These are phyloP conservation scores for Phytophthora fragariaefolia DNA, from an alignment of 352 stramenopile genomes.

Conservation along the genomic window DNA sequence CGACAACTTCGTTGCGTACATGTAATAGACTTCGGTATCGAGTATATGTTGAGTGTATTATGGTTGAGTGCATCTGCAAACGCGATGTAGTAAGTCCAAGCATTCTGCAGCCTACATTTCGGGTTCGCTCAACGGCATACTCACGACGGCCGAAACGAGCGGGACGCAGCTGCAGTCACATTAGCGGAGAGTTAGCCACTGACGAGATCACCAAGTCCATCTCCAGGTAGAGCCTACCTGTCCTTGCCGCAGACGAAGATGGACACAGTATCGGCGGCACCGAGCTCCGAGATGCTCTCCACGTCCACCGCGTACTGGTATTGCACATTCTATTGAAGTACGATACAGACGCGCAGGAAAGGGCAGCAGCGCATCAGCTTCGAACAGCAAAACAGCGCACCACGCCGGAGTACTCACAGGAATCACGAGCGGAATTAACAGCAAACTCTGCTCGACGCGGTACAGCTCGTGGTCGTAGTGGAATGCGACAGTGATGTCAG, in stretches of 20 bases:
- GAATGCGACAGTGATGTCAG: slow-evolving; percentile 70
- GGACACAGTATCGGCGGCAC: slow-evolving; percentile 76
- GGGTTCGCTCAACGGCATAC: slow-evolving; percentile 82
- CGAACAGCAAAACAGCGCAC: slow-evolving; percentile 10
- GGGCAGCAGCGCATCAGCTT: slow-evolving; percentile 4
- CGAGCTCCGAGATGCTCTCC: slow-evolving; percentile 70
- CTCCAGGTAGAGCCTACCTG: slow-evolving; percentile 42
- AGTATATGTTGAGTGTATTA: too few species aligned
- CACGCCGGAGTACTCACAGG: slow-evolving; percentile 47
- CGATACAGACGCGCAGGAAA: neutral
- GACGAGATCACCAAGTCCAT: neutral
- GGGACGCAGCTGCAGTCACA: slow-evolving; percentile 65
- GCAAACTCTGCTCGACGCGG: slow-evolving; percentile 65
- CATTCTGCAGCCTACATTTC: slow-evolving; percentile 51
- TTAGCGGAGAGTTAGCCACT: neutral
- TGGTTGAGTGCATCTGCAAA: too few species aligned
- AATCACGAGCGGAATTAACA: slow-evolving; percentile 73
- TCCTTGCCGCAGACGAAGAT: slow-evolving; percentile 88
- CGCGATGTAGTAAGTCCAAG: too few species aligned
- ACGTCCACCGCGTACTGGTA: slow-evolving; percentile 78
- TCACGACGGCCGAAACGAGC: slow-evolving; percentile 81
- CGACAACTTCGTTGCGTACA: too few species aligned
- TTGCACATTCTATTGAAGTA: slow-evolving; percentile 61
- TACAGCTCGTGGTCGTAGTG: slow-evolving; percentile 86
- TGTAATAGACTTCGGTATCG: too few species aligned